Evolutionary conservation across 2,329 filamentous ascomycete species (phyloP).

Genomic region (Pleoardoris graminearum): DNA sequence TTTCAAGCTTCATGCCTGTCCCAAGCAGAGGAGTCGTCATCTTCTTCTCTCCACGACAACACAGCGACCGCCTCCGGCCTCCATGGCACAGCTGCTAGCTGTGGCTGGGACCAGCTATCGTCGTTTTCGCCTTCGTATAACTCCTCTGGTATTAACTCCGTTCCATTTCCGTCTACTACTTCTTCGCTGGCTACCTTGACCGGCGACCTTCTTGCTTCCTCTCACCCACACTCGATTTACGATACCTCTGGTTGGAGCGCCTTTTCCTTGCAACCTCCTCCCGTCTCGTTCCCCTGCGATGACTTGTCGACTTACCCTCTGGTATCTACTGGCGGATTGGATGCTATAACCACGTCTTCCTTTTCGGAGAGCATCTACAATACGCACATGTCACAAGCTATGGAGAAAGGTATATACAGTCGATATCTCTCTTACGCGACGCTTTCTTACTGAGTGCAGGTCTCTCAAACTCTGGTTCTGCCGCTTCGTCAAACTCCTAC

Average conservation of each 20-base stretch:
- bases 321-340: slow-evolving; percentile 18
- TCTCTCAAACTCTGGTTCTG: slow-evolving; percentile 32
- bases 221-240: slow-evolving; percentile 22
- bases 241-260: slow-evolving; percentile 29
- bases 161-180: slow-evolving; percentile 26
- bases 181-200: slow-evolving; percentile 29
- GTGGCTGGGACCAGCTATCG: slow-evolving; percentile 34
- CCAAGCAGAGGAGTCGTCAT: slow-evolving; percentile 21
- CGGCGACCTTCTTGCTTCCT: slow-evolving; percentile 18
- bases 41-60: slow-evolving; percentile 35
- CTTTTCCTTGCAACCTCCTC: slow-evolving; percentile 24
- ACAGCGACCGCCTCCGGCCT: slow-evolving; percentile 24
- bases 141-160: slow-evolving; percentile 22
- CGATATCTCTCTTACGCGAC: neutral
- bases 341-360: slow-evolving; percentile 24
- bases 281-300: slow-evolving; percentile 27
- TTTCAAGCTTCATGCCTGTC: slow-evolving; percentile 25
- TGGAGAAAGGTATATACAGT: slow-evolving; percentile 31
- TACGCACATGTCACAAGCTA: slow-evolving; percentile 24
- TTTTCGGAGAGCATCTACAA: slow-evolving; percentile 17
- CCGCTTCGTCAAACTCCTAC: slow-evolving; percentile 26
- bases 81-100: slow-evolving; percentile 27
- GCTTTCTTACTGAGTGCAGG: slow-evolving; percentile 24
- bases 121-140: slow-evolving; percentile 30
- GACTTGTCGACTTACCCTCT: slow-evolving; percentile 21